Conservation (phyloP, 495 filamentous ascomycete species). For the Aspergillus steynii region DNA sequence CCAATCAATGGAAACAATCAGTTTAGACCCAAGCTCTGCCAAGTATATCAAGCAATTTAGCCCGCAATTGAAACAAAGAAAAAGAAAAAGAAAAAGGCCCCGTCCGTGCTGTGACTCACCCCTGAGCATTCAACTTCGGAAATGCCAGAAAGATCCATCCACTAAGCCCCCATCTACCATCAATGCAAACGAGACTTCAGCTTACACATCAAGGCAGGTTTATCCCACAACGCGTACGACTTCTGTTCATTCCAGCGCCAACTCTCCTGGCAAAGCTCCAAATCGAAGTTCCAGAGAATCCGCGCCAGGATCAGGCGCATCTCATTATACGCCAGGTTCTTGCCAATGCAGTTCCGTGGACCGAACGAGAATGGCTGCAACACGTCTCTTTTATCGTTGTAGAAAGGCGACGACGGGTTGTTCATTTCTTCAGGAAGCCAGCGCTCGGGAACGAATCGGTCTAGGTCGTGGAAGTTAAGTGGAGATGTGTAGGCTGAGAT, state of each 20-base stretch:
- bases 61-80: too few species aligned
- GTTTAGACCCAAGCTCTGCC: too few species aligned
- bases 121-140: too few species aligned
- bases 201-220: constrained; percentile 16
- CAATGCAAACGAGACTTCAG: background rate
- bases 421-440: constrained; percentile 5
- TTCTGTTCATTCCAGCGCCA: constrained; percentile 13
- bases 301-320: constrained; percentile 14
- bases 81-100: too few species aligned
- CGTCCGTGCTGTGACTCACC: too few species aligned
- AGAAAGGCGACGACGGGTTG: constrained; percentile 6
- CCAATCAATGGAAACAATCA: too few species aligned
- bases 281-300: constrained; percentile 21
- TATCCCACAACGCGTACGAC: constrained; percentile 20
- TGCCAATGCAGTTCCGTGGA: constrained; percentile 11
- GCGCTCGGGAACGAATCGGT: constrained; percentile 8
- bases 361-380: constrained; percentile 17
- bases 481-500: background rate
- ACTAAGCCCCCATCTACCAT: too few species aligned
- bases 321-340: constrained; percentile 25
- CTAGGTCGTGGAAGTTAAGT: constrained; percentile 4
- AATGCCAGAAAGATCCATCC: too few species aligned
- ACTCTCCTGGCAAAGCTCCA: constrained; percentile 12
- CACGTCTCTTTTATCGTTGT: constrained; percentile 8
- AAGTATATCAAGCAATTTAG: too few species aligned